These are phyloP conservation scores for Kodamaea lidongshanica DNA, from an alignment of 805 yeast species.

Conservation along the genomic window DNA sequence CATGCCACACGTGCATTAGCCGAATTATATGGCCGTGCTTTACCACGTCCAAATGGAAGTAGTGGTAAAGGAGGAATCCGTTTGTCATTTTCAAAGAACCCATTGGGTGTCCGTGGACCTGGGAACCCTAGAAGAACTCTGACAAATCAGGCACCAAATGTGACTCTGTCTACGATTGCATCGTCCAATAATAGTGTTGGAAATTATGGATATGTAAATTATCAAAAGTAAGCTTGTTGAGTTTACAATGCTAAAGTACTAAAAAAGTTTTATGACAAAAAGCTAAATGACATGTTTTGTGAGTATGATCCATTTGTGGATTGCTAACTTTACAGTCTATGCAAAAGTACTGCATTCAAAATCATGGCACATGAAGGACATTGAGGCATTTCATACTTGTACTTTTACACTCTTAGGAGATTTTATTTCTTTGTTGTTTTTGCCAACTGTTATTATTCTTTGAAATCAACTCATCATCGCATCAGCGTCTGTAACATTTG, in stretches of 20 bases:
- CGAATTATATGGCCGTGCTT: slow-evolving; percentile 85
- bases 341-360: too few species aligned
- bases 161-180: slow-evolving; percentile 6
- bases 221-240: slow-evolving; percentile 22
- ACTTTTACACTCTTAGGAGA: neutral
- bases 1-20: slow-evolving; percentile 92
- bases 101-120: slow-evolving; percentile 89
- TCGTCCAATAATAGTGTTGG: slow-evolving; percentile 20
- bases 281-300: too few species aligned
- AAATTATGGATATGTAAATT: slow-evolving; percentile 33
- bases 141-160: slow-evolving; percentile 21
- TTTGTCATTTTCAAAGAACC: slow-evolving; percentile 90
- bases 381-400: neutral
- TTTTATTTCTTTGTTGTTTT: neutral
- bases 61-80: slow-evolving; percentile 89
- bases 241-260: too few species aligned
- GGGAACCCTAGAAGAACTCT: slow-evolving; percentile 39
- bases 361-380: too few species aligned
- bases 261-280: too few species aligned
- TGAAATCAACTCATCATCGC: too few species aligned
- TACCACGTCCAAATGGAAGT: slow-evolving; percentile 70
- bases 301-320: too few species aligned
- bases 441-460: neutral
- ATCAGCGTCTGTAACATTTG: too few species aligned
- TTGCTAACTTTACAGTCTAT: too few species aligned